These are phyloP conservation scores for Alternaria panax DNA, from an alignment of 2,329 filamentous ascomycete genomes.

Conservation along the genomic window DNA sequence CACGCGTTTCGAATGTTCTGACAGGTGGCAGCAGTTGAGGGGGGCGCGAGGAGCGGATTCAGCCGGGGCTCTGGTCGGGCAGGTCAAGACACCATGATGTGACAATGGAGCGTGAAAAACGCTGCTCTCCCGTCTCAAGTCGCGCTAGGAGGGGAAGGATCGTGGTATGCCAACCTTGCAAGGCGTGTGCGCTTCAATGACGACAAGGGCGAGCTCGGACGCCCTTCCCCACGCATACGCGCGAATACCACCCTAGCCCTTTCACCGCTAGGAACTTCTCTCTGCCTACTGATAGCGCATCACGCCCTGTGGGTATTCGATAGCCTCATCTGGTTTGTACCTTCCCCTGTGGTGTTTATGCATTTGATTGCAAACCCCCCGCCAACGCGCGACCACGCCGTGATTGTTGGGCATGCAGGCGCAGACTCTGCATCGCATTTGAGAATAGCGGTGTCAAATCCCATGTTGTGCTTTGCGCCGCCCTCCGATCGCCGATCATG, in stretches of 20 bases:
- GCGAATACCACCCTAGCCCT: background rate
- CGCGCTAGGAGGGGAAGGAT: slow-evolving; percentile 12
- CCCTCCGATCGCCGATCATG: slow-evolving; percentile 13
- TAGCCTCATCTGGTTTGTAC: background rate
- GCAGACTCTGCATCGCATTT: slow-evolving; percentile 5
- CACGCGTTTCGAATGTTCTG: no score
- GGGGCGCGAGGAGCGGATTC: background rate
- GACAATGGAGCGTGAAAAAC: slow-evolving; percentile 5
- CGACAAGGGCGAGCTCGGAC: slow-evolving; percentile 17
- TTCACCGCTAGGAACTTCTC: slow-evolving; percentile 27
- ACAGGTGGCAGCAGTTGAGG: background rate
- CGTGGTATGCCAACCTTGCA: slow-evolving; percentile 1
- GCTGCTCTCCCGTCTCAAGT: background rate
- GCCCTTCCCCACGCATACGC: background rate
- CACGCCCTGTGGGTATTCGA: background rate
- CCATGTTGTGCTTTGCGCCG: slow-evolving; percentile 12
- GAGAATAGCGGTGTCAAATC: slow-evolving; percentile 17
- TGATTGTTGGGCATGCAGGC: background rate
- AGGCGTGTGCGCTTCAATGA: slow-evolving; percentile 18
- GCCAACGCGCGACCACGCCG: background rate
- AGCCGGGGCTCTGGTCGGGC: slow-evolving; percentile 5
- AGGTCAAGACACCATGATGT: slow-evolving; percentile 1
- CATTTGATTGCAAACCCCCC: background rate
- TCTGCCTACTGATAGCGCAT: slow-evolving; percentile 19
- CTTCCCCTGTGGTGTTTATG: background rate